These are phyloP conservation scores for Camellia oleifera DNA, from an alignment of 179 eudicot genomes.

Conservation along the genomic window DNA sequence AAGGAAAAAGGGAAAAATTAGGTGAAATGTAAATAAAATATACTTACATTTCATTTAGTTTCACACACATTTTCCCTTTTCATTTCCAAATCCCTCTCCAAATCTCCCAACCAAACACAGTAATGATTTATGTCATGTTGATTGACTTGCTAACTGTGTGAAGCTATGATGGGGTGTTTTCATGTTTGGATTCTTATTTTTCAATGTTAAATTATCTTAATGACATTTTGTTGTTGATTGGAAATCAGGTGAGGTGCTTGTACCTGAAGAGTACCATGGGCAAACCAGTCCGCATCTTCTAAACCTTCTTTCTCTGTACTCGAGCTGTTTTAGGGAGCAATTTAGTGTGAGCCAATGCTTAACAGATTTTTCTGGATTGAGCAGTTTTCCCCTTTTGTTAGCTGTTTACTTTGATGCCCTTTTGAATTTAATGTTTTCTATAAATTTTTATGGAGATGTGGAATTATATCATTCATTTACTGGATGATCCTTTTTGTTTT, in stretches of 20 bases:
- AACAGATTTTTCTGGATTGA: not conserved
- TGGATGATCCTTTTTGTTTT: not conserved
- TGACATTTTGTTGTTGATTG: not conserved
- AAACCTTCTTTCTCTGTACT: constrained; percentile 1
- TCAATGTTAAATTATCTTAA: constrained; percentile 8
- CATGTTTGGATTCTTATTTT: not conserved
- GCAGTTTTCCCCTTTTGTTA: not conserved
- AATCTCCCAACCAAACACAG: too few species aligned
- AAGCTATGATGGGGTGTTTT: not conserved
- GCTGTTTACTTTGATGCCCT: not conserved
- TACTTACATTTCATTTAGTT: too few species aligned
- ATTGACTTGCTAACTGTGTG: not conserved
- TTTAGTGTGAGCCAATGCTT: not conserved
- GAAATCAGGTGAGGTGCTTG: constrained; percentile 74
- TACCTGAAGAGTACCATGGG: constrained; percentile 94
- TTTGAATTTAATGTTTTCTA: not conserved
- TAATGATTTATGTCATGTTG: not conserved
- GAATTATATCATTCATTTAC: not conserved
- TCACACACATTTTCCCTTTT: too few species aligned
- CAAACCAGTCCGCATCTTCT: constrained; percentile 74
- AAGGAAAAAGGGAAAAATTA: too few species aligned
- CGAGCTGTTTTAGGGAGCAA: not conserved
- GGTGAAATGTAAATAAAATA: too few species aligned
- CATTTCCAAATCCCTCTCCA: too few species aligned
- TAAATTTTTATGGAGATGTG: not conserved